Evolutionary conservation across 179 eudicot species (phyloP).

Genomic region (Spergularia azorica): DNA sequence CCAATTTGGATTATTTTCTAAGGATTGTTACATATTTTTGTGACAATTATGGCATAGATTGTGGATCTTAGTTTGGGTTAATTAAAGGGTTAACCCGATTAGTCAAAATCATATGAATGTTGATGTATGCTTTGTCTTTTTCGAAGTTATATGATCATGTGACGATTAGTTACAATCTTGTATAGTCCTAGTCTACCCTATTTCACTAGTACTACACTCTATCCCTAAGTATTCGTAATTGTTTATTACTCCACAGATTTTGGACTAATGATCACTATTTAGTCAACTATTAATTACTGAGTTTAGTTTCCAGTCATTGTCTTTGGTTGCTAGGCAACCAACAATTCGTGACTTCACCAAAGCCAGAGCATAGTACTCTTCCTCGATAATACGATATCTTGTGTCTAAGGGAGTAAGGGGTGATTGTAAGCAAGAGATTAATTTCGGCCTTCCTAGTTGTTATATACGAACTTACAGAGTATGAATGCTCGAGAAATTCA

Average conservation of each 20-base stretch:
- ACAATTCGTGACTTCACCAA: background rate
- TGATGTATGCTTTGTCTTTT: background rate
- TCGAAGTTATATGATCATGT: background rate
- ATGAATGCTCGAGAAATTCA: too few species aligned
- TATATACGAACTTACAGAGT: too few species aligned
- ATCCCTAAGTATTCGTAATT: background rate
- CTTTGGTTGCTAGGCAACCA: background rate
- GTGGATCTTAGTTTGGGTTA: background rate
- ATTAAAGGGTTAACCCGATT: too few species aligned
- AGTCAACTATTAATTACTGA: background rate
- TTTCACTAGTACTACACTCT: background rate
- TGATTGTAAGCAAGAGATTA: too few species aligned
- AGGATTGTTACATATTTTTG: too few species aligned
- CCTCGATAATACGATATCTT: too few species aligned
- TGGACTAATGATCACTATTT: background rate
- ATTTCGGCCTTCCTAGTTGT: too few species aligned
- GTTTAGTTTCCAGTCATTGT: too few species aligned
- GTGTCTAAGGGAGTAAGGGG: too few species aligned
- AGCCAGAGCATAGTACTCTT: too few species aligned
- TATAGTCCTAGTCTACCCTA: background rate
- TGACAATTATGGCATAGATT: background rate
- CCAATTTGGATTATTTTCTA: too few species aligned
- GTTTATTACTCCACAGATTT: background rate
- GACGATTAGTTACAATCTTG: background rate
- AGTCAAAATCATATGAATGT: background rate